Evolutionary conservation across 768 basidiomycete species (phyloP), one percentile per base, ranked within the genome.

Genomic region (Podaxis pistillaris): DNA sequence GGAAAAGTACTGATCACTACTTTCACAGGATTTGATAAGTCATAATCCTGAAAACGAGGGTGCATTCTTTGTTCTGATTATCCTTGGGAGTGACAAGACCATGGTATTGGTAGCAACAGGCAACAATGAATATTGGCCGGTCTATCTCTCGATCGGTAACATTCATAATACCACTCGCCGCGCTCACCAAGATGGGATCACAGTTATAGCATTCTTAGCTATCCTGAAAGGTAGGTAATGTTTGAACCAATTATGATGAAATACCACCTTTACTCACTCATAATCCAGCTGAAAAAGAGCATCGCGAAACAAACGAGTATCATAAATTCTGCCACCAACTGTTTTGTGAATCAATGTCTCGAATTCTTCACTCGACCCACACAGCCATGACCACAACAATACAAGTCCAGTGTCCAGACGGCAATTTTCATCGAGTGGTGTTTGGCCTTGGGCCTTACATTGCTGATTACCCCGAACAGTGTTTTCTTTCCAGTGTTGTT

Each of bases 61-160:
- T 52, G 71, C 28, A 28, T 28, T 28, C 6, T 28, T 28, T 6
- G 28, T 28, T 6, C 28, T 5, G 0, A 28, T 28, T 28, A 70
- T 76, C 41, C 67, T 73, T 13, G 73, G 75, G 1, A 70, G 69
- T 22, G 70, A 75, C 62, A 75, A 76, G 57, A 75, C 73, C 1
- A 75, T 68, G 0, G 71, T 73, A 22, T 75, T 73, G 0, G 72
- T 76, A n/a, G 73, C 70, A 0, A 74, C 73, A 0, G 73, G 73
- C 1, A 63, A 73, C 38, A 68, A 66, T n/a, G 71, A 75, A 47
- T 76, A 73, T 56, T 69, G 70, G 26, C 74, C 72, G 0, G 37
- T 73, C 0, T 28, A 28, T 28, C 4, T 28, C 4, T 28, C 28
- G 1, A 28, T 28, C 28, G 3, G 28, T 28, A 28, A 73, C 51